Percentiles rank a stretch among this genome's conserved stretches.
Conservation (phyloP, 331 rosid genomes). For the Pyracantha coccinea region DNA sequence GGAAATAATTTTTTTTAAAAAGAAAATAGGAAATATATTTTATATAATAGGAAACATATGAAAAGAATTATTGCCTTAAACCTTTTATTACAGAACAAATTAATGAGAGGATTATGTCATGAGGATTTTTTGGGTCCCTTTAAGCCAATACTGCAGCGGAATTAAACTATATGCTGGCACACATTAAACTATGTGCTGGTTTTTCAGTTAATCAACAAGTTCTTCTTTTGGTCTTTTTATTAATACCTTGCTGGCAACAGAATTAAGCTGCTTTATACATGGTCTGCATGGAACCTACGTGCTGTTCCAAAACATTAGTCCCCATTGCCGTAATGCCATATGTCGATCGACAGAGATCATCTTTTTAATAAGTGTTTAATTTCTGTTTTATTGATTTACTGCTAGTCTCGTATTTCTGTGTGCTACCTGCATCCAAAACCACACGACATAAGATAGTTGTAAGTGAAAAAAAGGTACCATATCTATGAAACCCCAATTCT, state of each 20-base stretch:
- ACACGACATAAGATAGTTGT: too few relatives aligned
- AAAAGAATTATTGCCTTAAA: neutral
- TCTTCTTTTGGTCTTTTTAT: too few relatives aligned
- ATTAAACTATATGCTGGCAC: too few relatives aligned
- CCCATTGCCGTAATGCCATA: neutral
- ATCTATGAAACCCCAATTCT: too few relatives aligned
- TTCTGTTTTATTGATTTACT: too few relatives aligned
- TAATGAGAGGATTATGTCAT: neutral
- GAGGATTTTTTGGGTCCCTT: neutral
- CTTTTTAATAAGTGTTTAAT: neutral
- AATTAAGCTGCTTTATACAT: too few relatives aligned
- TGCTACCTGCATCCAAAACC: neutral
- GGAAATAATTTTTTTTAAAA: too few relatives aligned
- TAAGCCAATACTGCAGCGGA: neutral
- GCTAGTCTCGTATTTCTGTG: too few relatives aligned
- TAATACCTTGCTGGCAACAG: too few relatives aligned
- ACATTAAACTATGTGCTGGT: neutral
- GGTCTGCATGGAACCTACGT: neutral
- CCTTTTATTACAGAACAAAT: too few relatives aligned
- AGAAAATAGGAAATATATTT: neutral
- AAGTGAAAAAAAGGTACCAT: too few relatives aligned
- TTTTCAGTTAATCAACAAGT: neutral
- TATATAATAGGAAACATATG: neutral
- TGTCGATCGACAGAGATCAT: neutral
- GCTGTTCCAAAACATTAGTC: neutral